Base-by-base conservation (phyloP, 805 yeast species). In the Schizosaccharomyces lindneri region DNA sequence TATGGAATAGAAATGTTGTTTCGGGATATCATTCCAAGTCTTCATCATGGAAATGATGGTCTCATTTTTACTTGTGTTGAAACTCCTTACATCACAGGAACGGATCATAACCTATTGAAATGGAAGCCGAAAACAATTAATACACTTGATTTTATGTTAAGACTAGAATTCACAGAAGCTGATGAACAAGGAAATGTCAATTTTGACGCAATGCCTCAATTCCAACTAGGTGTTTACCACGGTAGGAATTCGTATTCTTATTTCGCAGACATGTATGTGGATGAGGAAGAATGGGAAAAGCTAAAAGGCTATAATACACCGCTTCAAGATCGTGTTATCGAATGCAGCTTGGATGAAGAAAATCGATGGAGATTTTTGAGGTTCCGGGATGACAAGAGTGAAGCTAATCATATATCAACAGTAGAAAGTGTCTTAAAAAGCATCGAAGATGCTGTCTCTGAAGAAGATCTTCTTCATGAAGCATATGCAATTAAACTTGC, bases 41-140 rank as follows among this genome's bases (percentile, higher is more conserved):
- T 90, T 60, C 85, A 87, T 29, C 97, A 93, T 72, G 84, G 85
- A 63, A 82, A 93, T 2, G 99, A 93, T 73, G 99, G 99, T 0
- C 77, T 93, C 32, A 87, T 93, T 64, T 86, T 88, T 71, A 93
- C 99, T 1, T 87, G 95, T 65, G 84, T 94, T 55, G 87, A 81
- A 61, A 80, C 90, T 0, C 94, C 95, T 0, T 93, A 93, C 72
- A 76, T 80, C 2, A 81, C 83, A 64, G 97, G 97, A 15, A 90
- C 97, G 0, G 97, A 93, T 70, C 78, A 81, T 0, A 80, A 87
- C 5, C 74, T 93, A 60, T 73, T 93, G 62, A 93, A 94, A 72
- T 93, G 99, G 99, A 93, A 93, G 69, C 97, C 98, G 1, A 87
- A 95, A 13, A 86, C 86, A 64, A 98, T 90, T 71, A 94, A 93